phyloP scores from a whole-genome alignment of 257 asterid species.

The Nicotiana benthamiana region DNA sequence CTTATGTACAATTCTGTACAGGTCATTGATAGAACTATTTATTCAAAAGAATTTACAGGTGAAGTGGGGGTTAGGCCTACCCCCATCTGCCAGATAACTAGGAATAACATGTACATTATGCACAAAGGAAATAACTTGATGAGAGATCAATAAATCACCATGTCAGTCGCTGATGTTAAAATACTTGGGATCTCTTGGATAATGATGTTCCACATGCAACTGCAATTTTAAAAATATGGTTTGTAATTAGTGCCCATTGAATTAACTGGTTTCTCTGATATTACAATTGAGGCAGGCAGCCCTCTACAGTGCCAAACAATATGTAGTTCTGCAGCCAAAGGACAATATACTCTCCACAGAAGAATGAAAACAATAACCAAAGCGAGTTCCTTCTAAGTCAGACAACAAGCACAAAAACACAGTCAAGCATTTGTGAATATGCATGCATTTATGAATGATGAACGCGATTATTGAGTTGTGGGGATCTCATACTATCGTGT shows the following conservation, averaged over 20 bases:
- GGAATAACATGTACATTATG: slow-evolving; percentile 29
- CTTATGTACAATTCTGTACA: slow-evolving; percentile 12
- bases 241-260: background rate
- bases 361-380: background rate
- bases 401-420: background rate
- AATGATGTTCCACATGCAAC: slow-evolving; percentile 77
- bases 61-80: slow-evolving; percentile 9
- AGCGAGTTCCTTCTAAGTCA: background rate
- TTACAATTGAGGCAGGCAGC: background rate
- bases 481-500: background rate
- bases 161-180: slow-evolving; percentile 48
- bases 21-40: slow-evolving; percentile 7
- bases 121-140: slow-evolving; percentile 22
- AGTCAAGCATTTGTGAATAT: background rate
- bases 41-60: slow-evolving; percentile 37
- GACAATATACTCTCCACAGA: background rate
- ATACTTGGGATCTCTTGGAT: slow-evolving; percentile 79
- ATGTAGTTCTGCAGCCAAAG: background rate
- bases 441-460: background rate
- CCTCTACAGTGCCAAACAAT: background rate
- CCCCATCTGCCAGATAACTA: slow-evolving; percentile 15
- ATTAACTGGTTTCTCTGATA: background rate
- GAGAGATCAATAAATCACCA: slow-evolving; percentile 12
- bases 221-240: slow-evolving; percentile 38
- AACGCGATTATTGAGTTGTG: background rate